Evolutionary conservation across 768 basidiomycete species (phyloP), one percentile per base, ranked within the genome.

Genomic region (Favolaschia claudopus): DNA sequence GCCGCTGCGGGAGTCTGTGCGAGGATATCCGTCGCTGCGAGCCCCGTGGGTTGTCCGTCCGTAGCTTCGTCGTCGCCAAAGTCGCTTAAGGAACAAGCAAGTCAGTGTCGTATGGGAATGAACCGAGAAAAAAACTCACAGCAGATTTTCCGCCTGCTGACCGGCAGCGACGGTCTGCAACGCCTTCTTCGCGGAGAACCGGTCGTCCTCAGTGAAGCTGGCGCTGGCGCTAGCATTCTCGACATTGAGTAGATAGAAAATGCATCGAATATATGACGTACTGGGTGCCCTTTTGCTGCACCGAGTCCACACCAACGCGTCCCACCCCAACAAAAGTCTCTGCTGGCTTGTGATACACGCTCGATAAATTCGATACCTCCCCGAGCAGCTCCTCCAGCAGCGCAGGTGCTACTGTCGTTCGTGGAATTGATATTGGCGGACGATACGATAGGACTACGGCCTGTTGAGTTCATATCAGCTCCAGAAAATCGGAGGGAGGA

Each of bases 311-410:
- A 6, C 94, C 89, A 53, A 98, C 81, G 49, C 95, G 83, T 10
- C 97, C 96, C 64, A 88, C 86, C 0, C 96, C 96, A 56, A 99
- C 86, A 68, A 99, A 99, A 0, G 97, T 98, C 70, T 95, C 93
- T 29, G 89, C 89, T 0, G 97, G 97, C 73, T 97, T 98, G 77
- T 99, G 97, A 70, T 99, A 99, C 2, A 97, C 95, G 69, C 95
- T 96, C 5, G 95, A 93, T 20, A 99, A 76, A 38, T 83, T 88
- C 1, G 93, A 94, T 15, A 99, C 84, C 72, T 99, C 97, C 22
- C 90, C 87, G 0, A 99, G 75, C 2, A 99, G 85, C 70, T 99
- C 97, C 69, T 99, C 96, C 28, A 99, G 77, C 14, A 99, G 77
- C 0, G 87, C 93, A 1, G 93, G 85, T 0, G 96, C 81, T 2